Percentiles rank a stretch among this genome's conserved stretches.
Conservation (phyloP, 352 stramenopile genomes). For the Hyaloperonospora brassicae region DNA sequence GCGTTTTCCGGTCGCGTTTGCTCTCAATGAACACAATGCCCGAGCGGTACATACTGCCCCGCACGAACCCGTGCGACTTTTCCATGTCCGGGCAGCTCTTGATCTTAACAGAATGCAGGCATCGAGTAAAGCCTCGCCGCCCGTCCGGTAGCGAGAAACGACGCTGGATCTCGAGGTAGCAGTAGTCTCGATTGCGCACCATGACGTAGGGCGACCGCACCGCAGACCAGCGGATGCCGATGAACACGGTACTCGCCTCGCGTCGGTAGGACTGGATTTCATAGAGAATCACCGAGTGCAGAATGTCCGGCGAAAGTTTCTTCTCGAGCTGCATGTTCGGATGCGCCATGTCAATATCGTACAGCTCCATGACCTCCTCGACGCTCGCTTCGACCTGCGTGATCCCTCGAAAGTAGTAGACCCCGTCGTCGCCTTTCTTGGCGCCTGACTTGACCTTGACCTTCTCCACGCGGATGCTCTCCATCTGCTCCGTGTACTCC, state of each 20-base stretch:
- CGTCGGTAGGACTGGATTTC: constrained; percentile 55
- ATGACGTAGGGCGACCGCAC: constrained; percentile 64
- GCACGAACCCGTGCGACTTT: constrained; percentile 66
- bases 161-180: constrained; percentile 72
- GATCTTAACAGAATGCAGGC: constrained; percentile 81
- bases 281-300: constrained; percentile 76
- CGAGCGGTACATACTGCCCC: constrained; percentile 77
- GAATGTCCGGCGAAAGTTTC: constrained; percentile 61
- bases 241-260: constrained; percentile 49
- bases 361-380: constrained; percentile 68
- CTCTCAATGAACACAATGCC: constrained; percentile 73
- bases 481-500: constrained; percentile 64
- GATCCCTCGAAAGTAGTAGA: constrained; percentile 67
- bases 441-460: constrained; percentile 53
- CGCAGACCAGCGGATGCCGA: constrained; percentile 71
- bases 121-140: constrained; percentile 55
- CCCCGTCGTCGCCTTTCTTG: constrained; percentile 32
- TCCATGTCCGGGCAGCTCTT: constrained; percentile 79
- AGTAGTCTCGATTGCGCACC: constrained; percentile 70
- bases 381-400: constrained; percentile 56
- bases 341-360: constrained; percentile 63
- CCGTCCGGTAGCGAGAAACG: constrained; percentile 52
- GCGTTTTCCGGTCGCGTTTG: constrained; percentile 58
- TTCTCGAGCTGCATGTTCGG: constrained; percentile 68
- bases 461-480: constrained; percentile 69